Conservation (phyloP, 306 rosid species). For the Medicago arabica region DNA sequence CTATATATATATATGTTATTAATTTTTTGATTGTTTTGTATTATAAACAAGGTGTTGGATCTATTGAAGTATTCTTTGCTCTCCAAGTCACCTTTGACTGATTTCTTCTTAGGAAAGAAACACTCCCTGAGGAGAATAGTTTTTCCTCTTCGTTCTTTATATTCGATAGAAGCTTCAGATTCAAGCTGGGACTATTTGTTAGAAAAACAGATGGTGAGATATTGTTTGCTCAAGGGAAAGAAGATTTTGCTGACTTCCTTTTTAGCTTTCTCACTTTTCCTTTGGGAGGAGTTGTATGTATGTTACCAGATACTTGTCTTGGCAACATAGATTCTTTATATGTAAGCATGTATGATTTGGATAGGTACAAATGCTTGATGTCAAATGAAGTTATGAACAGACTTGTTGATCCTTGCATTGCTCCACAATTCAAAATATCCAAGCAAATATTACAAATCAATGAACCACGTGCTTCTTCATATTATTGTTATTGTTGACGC, state of each 20-base stretch:
- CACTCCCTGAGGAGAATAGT: no score
- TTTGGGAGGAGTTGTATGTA: no score
- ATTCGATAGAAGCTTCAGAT: neutral
- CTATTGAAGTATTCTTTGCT: slow-evolving; percentile 14
- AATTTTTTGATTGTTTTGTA: no score
- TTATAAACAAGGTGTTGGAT: slow-evolving; percentile 6
- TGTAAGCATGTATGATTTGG: neutral
- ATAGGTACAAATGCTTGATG: neutral
- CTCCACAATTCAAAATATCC: neutral
- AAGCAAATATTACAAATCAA: neutral
- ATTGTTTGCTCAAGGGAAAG: slow-evolving; percentile 27
- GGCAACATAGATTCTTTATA: slow-evolving; percentile 19
- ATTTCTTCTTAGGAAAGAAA: neutral
- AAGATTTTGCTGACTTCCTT: slow-evolving; percentile 37
- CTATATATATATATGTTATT: no score
- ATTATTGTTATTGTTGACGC: neutral
- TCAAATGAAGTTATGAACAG: neutral
- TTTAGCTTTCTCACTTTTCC: slow-evolving; percentile 25
- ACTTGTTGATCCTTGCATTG: neutral
- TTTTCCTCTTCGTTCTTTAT: neutral
- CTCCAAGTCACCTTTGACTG: neutral
- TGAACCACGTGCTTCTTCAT: neutral
- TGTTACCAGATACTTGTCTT: no score
- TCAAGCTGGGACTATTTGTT: neutral
- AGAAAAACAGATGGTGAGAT: slow-evolving; percentile 17